phyloP scores from a whole-genome alignment of 73 alveolate species.

The Stentor coeruleus region DNA sequence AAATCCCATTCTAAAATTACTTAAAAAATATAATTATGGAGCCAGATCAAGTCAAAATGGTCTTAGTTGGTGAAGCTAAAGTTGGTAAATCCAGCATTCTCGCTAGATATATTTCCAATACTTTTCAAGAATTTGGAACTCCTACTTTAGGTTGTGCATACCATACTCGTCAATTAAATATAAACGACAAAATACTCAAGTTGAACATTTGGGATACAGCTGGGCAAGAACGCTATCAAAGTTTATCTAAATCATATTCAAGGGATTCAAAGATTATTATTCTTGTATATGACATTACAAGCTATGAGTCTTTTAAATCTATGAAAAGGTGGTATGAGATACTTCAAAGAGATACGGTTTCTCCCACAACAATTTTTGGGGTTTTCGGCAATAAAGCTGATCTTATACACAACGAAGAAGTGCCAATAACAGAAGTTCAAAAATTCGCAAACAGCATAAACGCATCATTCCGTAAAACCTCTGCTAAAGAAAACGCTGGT shows the following conservation, averaged over 20 bases:
- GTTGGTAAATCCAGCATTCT: background rate
- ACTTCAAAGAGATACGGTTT: background rate
- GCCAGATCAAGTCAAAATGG: background rate
- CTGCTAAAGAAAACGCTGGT: background rate
- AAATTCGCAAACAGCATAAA: background rate
- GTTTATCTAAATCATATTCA: conserved; percentile 40
- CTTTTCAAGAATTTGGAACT: background rate
- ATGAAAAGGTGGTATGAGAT: background rate
- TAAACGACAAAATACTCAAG: background rate
- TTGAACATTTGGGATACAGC: conserved; percentile 63
- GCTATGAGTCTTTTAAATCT: background rate
- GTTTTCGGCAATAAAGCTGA: background rate
- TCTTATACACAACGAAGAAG: background rate
- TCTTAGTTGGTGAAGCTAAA: background rate
- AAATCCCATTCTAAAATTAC: too few species aligned
- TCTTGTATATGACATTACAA: conserved; percentile 12
- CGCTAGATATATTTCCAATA: background rate
- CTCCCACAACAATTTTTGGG: background rate
- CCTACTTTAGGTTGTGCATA: background rate
- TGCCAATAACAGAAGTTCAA: background rate
- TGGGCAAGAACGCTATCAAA: conserved; percentile 55
- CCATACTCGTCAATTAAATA: background rate
- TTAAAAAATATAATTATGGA: too few species aligned
- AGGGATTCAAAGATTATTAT: conserved; percentile 9
- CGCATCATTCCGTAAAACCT: background rate